Base-by-base conservation (phyloP, 352 stramenopile genomes). In the Thraustochytrium sp. region DNA sequence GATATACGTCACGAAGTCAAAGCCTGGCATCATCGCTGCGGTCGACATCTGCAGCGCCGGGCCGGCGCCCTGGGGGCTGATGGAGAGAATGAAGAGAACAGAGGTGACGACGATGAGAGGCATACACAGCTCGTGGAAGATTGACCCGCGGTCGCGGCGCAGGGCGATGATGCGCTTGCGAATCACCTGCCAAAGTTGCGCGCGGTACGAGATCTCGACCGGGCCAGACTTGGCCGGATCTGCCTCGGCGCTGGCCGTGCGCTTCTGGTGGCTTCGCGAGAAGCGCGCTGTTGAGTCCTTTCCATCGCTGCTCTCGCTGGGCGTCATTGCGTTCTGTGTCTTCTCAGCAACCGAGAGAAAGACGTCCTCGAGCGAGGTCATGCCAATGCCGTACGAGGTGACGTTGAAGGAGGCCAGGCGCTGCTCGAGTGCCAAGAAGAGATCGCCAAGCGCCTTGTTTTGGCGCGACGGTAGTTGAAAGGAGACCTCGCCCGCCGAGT, bases 351-450 rank as follows among this genome's bases (percentile, higher is more conserved):
- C 48, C 2, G 31, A 54, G 2, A 99, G 86, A 86, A 99, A 99
- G 0, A 98, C 96, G 89, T 99, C 96, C 85, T 99, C 97, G 9
- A 99, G 87, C 0, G 97, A 99, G n/a, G 96, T 99, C 36, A 99
- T 96, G 51, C 92, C 95, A 34, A 99, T 91, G 44, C 96, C 96
- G 87, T 99, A 99, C 49, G 92, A 92, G 0, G 91, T 64, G 73
- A 98, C 90, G 3, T 85, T 85, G 2, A 95, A 76, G 8, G 84
- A 68, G 76, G 18, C 29, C 1, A 68, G 31, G 31, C 89, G 48
- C 3, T 85, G 49, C 82, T 97, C 93, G 9, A 99, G 86, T 2
- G 90, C 87, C 74, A 93, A 86, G 86, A 99, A 93, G 87, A 99
- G 93, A 0, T 49, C 77, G 23, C 91, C 86, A 85, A 99, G 99